Evolutionary conservation across 768 basidiomycete species (phyloP), one percentile per base, ranked within the genome.

Genomic region (Xanthoconium purpureum): DNA sequence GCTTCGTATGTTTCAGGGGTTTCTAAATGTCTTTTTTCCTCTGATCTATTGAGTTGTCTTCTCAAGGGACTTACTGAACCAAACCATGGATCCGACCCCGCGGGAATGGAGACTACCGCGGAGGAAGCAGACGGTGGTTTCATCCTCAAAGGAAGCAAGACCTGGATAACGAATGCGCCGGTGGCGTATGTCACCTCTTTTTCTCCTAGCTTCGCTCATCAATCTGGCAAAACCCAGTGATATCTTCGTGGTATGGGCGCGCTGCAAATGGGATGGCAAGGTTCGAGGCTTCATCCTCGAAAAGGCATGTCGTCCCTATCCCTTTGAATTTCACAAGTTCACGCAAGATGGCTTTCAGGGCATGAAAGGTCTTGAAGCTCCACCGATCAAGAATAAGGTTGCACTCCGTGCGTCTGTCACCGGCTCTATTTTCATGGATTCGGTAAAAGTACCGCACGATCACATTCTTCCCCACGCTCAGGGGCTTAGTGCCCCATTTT

Each of bases 91-190:
- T 98, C 95, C 3, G 96, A 98, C 65, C 95, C 95, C 15, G 88
- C 87, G n/a, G 85, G 88, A n/a, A 98, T 98, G 96, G 91, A 95
- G 66, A 97, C 96, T 1, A 87, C 81, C 29, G 96, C 94, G 12
- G 84, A 84, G 58, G 92, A 97, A 70, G 78, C 79, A 0, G 88
- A 88, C 52, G 92, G 93, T 13, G 94, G 93, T 5, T 98, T 87
- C 72, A 73, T 90, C 28, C 67, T 98, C 50, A 89, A 85, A 60
- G 96, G 96, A 50, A 89, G 89, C 72, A 98, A 98, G 78, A 98
- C 94, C 0, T 98, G 96, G 96, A 98, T 98, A 67, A 84, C 93
- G 14, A 97, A 97, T 67, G 84, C 94, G 1, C 94, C 94, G 10
- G 84, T 91, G 52, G 93, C 94, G 86, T 91, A 67, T 73, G 87